phyloP scores from a whole-genome alignment of 371 early-diverging fungal genomes.

The Blastocladiella emersonii region DNA sequence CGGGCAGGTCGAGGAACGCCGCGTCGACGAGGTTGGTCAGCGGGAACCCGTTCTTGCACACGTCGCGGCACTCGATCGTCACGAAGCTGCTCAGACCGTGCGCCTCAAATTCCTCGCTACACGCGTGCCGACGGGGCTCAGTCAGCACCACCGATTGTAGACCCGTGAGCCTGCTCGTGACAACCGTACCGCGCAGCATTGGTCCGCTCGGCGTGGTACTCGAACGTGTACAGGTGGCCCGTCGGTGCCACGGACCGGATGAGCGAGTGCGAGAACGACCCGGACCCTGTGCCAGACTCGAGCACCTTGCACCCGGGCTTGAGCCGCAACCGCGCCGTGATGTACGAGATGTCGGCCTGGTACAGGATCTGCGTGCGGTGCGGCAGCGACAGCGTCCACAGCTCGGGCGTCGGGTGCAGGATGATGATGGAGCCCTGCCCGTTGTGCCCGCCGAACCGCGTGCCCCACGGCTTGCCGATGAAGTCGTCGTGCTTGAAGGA shows the following conservation, averaged over 20 bases:
- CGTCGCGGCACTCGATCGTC: constrained; percentile 65
- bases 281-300: constrained; percentile 93
- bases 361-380: constrained; percentile 95
- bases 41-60: constrained; percentile 80
- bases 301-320: constrained; percentile 72
- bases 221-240: constrained; percentile 83
- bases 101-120: constrained; percentile 51
- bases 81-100: constrained; percentile 58
- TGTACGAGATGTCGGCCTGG: constrained; percentile 79
- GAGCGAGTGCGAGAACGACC: constrained; percentile 88
- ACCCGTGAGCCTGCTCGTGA: too few species aligned
- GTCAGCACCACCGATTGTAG: not conserved
- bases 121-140: not conserved
- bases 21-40: constrained; percentile 56
- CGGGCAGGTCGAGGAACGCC: constrained; percentile 76
- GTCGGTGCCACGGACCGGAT: constrained; percentile 71
- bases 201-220: constrained; percentile 76
- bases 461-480: constrained; percentile 73
- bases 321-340: constrained; percentile 61
- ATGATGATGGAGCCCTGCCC: constrained; percentile 72
- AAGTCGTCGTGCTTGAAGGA: constrained; percentile 59
- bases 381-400: constrained; percentile 83
- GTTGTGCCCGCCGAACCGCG: constrained; percentile 55
- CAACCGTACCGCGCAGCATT: not conserved
- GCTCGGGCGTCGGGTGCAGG: constrained; percentile 84